Conservation (phyloP, 2,329 filamentous ascomycete genomes). For the Metarhizium robertsii region DNA sequence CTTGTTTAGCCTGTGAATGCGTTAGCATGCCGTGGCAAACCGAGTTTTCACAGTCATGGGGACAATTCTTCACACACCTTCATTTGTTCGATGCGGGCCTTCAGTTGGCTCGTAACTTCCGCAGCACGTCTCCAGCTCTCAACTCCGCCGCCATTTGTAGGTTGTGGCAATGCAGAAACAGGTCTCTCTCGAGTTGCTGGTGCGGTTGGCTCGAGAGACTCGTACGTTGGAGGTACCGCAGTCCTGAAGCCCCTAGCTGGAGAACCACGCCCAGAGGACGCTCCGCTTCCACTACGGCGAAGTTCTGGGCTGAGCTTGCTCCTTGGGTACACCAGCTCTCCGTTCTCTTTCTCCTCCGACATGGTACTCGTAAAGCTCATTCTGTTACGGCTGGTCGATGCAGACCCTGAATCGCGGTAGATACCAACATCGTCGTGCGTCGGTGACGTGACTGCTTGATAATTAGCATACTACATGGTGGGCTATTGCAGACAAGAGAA, state of each 20-base stretch:
- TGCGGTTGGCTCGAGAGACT: conserved; percentile 20
- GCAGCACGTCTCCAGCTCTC: conserved; percentile 97
- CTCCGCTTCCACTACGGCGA: conserved; percentile 38
- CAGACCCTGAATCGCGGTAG: conserved; percentile 42
- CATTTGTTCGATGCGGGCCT: conserved; percentile 98
- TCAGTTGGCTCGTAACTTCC: conserved; percentile 94
- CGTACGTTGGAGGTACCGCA: conserved; percentile 21
- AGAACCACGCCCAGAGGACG: conserved; percentile 48
- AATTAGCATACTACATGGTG: conserved; percentile 6
- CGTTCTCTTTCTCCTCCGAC: conserved; percentile 73
- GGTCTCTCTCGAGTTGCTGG: conserved; percentile 22
- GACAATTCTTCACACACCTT: conserved; percentile 46
- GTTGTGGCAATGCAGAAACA: conserved; percentile 25
- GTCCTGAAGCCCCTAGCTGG: conserved; percentile 47
- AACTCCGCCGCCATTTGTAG: conserved; percentile 22
- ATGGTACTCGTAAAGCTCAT: conserved; percentile 56
- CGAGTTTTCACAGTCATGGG: not conserved
- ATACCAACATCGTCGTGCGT: conserved; percentile 50
- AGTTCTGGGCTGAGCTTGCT: conserved; percentile 48
- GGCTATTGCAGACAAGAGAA: not conserved
- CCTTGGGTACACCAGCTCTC: conserved; percentile 36
- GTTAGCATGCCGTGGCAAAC: conserved; percentile 2
- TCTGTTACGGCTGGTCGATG: conserved; percentile 35
- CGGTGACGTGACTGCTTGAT: conserved; percentile 36
- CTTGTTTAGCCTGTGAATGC: conserved; percentile 16